Evolutionary conservation across 768 basidiomycete species (phyloP).

Genomic region (Lentinus brumalis): DNA sequence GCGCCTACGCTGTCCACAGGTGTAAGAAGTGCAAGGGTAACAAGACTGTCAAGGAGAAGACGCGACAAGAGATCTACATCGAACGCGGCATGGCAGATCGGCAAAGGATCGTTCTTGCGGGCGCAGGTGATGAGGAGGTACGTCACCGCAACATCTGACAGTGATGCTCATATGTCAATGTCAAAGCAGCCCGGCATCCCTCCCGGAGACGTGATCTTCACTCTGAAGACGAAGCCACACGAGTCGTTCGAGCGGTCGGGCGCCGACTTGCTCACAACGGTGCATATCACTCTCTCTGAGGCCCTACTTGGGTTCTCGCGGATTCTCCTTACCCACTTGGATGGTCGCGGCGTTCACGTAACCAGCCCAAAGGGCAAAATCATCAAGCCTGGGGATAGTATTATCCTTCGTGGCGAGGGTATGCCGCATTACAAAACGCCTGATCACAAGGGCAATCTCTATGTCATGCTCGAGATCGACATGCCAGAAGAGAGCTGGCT

Average conservation of each 20-base stretch:
- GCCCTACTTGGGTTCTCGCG: conserved; percentile 94
- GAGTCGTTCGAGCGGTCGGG: conserved; percentile 83
- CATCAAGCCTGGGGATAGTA: conserved; percentile 71
- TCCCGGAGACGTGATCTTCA: conserved; percentile 90
- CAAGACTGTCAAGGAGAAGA: conserved; percentile 84
- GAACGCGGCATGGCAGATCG: conserved; percentile 86
- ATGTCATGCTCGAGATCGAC: conserved; percentile 81
- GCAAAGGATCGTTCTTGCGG: conserved; percentile 85
- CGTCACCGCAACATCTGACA: conserved; percentile 16
- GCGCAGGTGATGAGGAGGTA: conserved; percentile 91
- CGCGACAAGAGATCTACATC: conserved; percentile 82
- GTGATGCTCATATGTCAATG: not conserved
- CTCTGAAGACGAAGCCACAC: conserved; percentile 68
- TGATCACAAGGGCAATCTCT: conserved; percentile 77
- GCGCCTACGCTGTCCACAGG: conserved; percentile 39
- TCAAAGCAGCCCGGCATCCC: conserved; percentile 72
- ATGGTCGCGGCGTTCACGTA: conserved; percentile 88
- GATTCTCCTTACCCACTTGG: conserved; percentile 87
- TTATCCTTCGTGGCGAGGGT: conserved; percentile 81
- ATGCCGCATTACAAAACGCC: conserved; percentile 79
- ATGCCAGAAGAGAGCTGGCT: conserved; percentile 88
- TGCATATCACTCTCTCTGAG: conserved; percentile 90
- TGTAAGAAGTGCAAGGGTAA: conserved; percentile 96
- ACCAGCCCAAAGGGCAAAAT: conserved; percentile 74
- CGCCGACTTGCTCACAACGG: conserved; percentile 75